A percentile compares a stretch with the other conserved stretches of the same genome.
Evolutionary conservation across 2,329 filamentous ascomycete genomes (phyloP).

Genomic region (Arthroderma sp.): DNA sequence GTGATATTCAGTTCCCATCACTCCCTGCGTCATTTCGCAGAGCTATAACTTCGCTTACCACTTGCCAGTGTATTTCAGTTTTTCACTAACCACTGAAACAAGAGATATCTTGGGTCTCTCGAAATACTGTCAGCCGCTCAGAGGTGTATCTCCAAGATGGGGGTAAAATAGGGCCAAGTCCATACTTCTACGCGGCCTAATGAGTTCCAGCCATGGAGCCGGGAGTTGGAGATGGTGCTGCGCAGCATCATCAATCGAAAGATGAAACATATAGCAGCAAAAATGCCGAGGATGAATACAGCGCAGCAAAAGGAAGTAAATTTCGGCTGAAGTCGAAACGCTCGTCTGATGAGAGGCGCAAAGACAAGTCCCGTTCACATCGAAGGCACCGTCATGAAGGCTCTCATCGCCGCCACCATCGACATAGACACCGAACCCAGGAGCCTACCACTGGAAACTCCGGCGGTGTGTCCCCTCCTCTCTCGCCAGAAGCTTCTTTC

Average conservation of each 20-base stretch:
- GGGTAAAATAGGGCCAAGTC: too few relatives aligned
- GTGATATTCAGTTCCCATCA: too few relatives aligned
- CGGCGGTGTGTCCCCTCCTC: conserved; percentile 12
- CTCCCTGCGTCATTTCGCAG: too few relatives aligned
- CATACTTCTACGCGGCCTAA: neutral
- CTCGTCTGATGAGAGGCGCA: neutral
- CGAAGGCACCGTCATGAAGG: conserved; percentile 13
- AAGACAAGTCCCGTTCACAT: neutral
- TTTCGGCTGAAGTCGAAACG: conserved; percentile 24
- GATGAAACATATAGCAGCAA: neutral
- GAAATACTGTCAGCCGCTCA: too few relatives aligned
- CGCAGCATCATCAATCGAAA: too few relatives aligned
- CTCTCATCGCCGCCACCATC: conserved; percentile 15
- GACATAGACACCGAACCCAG: conserved; percentile 13
- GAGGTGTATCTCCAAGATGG: too few relatives aligned
- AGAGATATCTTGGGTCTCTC: too few relatives aligned
- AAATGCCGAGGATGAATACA: conserved; percentile 9
- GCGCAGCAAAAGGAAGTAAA: conserved; percentile 12
- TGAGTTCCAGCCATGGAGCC: neutral
- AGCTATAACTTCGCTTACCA: too few relatives aligned
- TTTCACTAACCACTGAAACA: too few relatives aligned
- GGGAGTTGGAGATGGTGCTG: neutral
- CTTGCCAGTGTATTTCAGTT: too few relatives aligned
- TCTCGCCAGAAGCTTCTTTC: conserved; percentile 65
- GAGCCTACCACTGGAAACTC: conserved; percentile 2